A percentile compares a stretch with the other conserved stretches of the same genome.
Evolutionary conservation across 2,329 filamentous ascomycete genomes (phyloP).

Genomic region (Paecilomyces fulvus): DNA sequence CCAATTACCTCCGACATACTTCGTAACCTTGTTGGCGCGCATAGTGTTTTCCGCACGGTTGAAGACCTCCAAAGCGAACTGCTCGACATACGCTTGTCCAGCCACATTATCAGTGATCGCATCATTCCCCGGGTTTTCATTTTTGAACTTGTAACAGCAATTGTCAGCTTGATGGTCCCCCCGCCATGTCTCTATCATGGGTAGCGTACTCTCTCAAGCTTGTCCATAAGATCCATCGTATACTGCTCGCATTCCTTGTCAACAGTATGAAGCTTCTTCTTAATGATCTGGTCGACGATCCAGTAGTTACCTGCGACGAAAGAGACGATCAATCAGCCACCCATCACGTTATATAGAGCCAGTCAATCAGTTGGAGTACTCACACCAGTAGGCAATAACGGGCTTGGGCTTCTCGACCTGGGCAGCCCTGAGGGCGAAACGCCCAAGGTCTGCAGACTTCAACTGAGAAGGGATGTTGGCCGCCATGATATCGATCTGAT

Average conservation of each 20-base stretch:
- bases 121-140: constrained; percentile 65
- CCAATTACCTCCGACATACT: constrained; percentile 39
- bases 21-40: constrained; percentile 72
- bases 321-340: constrained; percentile 12
- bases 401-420: constrained; percentile 82
- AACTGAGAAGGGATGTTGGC: constrained; percentile 61
- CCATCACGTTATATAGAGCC: not conserved
- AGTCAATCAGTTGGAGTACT: constrained; percentile 25
- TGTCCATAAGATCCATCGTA: constrained; percentile 81
- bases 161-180: not conserved
- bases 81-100: constrained; percentile 85
- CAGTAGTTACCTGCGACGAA: constrained; percentile 66
- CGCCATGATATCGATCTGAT: constrained; percentile 51
- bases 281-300: constrained; percentile 85
- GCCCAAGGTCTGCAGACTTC: constrained; percentile 71
- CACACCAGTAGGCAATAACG: constrained; percentile 92
- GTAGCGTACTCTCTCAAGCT: constrained; percentile 62
- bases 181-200: not conserved
- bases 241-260: constrained; percentile 73
- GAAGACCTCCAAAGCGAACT: constrained; percentile 86
- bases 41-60: constrained; percentile 74
- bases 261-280: constrained; percentile 65
- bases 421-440: constrained; percentile 72
- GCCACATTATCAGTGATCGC: constrained; percentile 77
- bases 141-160: constrained; percentile 51